Evolutionary conservation across 2,329 filamentous ascomycete species (phyloP).

Genomic region (Colletotrichum acutatum): DNA sequence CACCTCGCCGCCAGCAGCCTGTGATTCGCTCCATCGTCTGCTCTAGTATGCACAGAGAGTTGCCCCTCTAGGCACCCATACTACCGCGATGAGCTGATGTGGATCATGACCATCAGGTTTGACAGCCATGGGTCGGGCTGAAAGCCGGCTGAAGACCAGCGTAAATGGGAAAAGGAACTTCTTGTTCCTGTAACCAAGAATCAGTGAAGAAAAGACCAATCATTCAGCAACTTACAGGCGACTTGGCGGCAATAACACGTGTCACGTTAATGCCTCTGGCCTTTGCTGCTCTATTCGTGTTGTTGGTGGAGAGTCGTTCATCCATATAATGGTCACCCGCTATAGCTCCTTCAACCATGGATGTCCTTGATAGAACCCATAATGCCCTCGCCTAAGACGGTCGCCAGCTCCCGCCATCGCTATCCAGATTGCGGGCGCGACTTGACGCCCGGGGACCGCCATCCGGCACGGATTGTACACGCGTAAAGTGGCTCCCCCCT

Average conservation of each 20-base stretch:
- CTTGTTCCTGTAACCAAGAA: background rate
- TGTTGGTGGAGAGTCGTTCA: conserved; percentile 29
- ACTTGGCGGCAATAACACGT: conserved; percentile 35
- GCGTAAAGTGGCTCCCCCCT: conserved; percentile 39
- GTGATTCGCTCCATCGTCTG: conserved; percentile 13
- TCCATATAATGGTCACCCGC: conserved; percentile 36
- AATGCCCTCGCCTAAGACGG: conserved; percentile 15
- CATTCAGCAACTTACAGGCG: conserved; percentile 5
- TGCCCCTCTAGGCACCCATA: background rate
- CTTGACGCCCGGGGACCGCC: conserved; percentile 1
- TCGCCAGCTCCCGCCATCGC: conserved; percentile 29
- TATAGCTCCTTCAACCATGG: conserved; percentile 29
- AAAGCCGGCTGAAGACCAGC: conserved; percentile 11
- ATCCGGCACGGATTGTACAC: conserved; percentile 34
- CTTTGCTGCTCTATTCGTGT: conserved; percentile 19
- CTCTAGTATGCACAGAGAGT: background rate
- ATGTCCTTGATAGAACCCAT: conserved; percentile 22
- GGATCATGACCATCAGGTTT: background rate
- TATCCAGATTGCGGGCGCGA: conserved; percentile 15
- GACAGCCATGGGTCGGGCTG: background rate
- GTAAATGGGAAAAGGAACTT: conserved; percentile 1
- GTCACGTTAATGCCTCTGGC: conserved; percentile 41
- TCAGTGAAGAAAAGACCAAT: conserved; percentile 10
- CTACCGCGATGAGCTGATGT: conserved; percentile 19
- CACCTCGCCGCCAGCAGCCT: conserved; percentile 21